phyloP scores from a whole-genome alignment of 2,329 filamentous ascomycete genomes.

The Orbilia javanica region DNA sequence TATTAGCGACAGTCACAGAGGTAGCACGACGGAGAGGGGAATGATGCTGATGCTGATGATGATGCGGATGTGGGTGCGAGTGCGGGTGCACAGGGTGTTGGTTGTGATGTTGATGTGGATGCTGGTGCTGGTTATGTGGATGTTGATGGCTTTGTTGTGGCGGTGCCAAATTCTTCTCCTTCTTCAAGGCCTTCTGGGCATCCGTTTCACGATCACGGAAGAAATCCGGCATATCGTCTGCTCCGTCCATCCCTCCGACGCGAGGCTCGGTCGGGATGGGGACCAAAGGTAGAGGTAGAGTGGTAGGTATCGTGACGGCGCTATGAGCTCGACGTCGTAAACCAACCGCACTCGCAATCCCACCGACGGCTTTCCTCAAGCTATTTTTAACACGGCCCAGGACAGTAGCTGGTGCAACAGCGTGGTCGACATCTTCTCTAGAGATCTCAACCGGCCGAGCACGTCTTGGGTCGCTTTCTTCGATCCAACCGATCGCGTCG shows the following conservation, averaged over 20 bases:
- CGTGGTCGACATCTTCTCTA: conserved; percentile 86
- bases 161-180: conserved; percentile 46
- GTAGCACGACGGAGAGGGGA: conserved; percentile 52
- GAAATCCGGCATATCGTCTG: conserved; percentile 50
- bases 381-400: conserved; percentile 86
- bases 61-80: conserved; percentile 2
- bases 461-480: conserved; percentile 87
- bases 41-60: conserved; percentile 10
- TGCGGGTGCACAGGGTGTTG: conserved; percentile 6
- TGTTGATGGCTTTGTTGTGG: conserved; percentile 15
- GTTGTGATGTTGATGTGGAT: background rate
- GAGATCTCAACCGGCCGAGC: conserved; percentile 91
- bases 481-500: conserved; percentile 85
- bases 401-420: conserved; percentile 89
- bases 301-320: conserved; percentile 59
- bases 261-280: background rate
- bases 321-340: conserved; percentile 61
- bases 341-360: conserved; percentile 69
- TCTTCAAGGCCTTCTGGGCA: conserved; percentile 52
- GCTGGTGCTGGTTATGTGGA: background rate
- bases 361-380: conserved; percentile 76
- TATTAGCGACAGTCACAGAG: conserved; percentile 37
- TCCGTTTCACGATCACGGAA: conserved; percentile 57
- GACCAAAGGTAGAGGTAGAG: background rate
- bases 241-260: conserved; percentile 36